Base-by-base conservation (phyloP, 441 rosid species). In the Metrosideros polymorpha region DNA sequence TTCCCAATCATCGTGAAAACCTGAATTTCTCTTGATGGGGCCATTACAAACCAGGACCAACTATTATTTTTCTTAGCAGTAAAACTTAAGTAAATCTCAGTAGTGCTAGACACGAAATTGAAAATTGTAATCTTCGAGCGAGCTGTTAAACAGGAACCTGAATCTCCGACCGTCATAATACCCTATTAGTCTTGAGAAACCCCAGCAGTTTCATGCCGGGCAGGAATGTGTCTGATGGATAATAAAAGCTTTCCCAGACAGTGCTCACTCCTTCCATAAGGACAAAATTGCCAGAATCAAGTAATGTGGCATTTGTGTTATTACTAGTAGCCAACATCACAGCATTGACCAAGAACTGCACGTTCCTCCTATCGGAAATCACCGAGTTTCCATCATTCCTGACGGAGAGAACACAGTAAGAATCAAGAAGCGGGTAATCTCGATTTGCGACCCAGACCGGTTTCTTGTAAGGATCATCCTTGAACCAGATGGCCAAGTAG, bases 121-220 rank as follows among this genome's bases (percentile, higher is more conserved):
- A 86, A 86, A 86, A 10, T 83, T 83, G 45, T 51, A 51, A 39
- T 47, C 1, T 27, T 71, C 25, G 29, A 82, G 84, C 25, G 84
- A 55, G 47, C 9, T 63, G 14, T 63, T 39, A 6, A 83, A 83
- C 0, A 83, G 27, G 13, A 86, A 86, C 30, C 53, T n/a, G 1
- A 86, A 66, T 24, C 2, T 30, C 18, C 0, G 15, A 14, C 85
- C 75, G n/a, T 86, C 75, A 52, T 35, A 87, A 25, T 14, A 1
- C 35, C 82, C 86, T 4, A 57, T 71, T 5, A 30, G 42, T 45
- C 66, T 51, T 3, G 47, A 79, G 45, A 56, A 30, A 50, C 49
- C 86, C 84, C 10, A 84, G 55, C 10, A 84, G 55, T 84, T 84
- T 87, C 86, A 87, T 87, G 27, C 88, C 82, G 0, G 89, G 82